These are phyloP conservation scores for Colletotrichum somersetense DNA, from an alignment of 2,329 filamentous ascomycete species.

Conservation along the genomic window DNA sequence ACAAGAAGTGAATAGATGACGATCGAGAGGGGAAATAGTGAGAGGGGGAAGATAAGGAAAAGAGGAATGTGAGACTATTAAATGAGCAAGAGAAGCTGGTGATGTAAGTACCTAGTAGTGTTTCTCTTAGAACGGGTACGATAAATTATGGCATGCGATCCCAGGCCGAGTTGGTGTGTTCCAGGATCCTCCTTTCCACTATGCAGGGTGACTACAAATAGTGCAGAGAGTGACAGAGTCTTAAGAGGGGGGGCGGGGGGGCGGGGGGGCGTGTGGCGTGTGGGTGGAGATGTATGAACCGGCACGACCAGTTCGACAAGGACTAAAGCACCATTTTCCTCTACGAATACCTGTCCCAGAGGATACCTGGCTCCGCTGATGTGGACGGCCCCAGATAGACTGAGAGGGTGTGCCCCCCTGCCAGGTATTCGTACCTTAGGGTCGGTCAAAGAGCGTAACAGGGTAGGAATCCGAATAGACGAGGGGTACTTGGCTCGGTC, in stretches of 20 bases:
- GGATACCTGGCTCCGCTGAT: slow-evolving; percentile 4
- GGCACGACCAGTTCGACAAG: slow-evolving; percentile 16
- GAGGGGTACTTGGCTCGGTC: background rate
- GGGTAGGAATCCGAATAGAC: background rate
- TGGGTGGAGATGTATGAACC: slow-evolving; percentile 22
- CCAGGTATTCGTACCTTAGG: background rate
- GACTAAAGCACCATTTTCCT: slow-evolving; percentile 29
- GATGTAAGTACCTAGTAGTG: slow-evolving; percentile 22
- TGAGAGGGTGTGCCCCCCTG: slow-evolving; percentile 4
- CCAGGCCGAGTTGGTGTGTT: slow-evolving; percentile 4
- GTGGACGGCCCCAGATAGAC: slow-evolving; percentile 25
- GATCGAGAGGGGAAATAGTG: background rate
- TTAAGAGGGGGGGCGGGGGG: background rate
- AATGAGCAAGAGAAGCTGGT: slow-evolving; percentile 16
- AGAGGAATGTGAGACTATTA: slow-evolving; percentile 14
- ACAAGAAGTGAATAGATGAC: slow-evolving; percentile 34
- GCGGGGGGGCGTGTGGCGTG: slow-evolving; percentile 10
- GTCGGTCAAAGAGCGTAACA: too few species aligned
- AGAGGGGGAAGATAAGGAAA: background rate
- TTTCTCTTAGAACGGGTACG: background rate
- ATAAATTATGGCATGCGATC: background rate
- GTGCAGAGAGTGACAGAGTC: background rate
- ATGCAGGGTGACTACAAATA: background rate
- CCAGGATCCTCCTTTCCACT: slow-evolving; percentile 12
- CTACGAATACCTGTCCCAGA: background rate